Evolutionary conservation across 495 filamentous ascomycete species (phyloP).

Genomic region (Penicillium atrosanguineum): DNA sequence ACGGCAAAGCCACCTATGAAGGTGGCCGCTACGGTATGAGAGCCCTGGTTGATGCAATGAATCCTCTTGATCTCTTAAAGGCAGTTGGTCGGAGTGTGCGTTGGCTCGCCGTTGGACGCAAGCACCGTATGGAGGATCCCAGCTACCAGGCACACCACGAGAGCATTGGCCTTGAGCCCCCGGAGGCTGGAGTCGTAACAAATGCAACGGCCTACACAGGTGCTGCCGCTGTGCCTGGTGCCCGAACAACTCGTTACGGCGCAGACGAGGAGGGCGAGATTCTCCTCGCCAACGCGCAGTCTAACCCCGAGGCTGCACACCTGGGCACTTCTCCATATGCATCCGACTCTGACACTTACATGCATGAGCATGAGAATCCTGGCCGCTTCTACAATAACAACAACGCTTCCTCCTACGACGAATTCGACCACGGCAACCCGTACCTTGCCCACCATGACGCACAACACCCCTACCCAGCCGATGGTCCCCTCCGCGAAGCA

Average conservation of each 20-base stretch:
- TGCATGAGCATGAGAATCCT: conserved; percentile 22
- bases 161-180: conserved; percentile 31
- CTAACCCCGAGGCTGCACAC: conserved; percentile 28
- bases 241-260: conserved; percentile 19
- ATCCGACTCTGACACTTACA: conserved; percentile 23
- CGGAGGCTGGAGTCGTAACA: conserved; percentile 10
- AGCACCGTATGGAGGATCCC: conserved; percentile 49
- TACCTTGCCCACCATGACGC: conserved; percentile 8
- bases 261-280: conserved; percentile 38
- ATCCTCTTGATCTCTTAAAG: conserved; percentile 81
- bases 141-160: conserved; percentile 45
- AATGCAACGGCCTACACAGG: conserved; percentile 34
- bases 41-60: conserved; percentile 71
- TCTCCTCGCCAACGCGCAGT: conserved; percentile 42
- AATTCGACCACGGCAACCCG: conserved; percentile 20
- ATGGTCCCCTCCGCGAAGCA: conserved; percentile 26
- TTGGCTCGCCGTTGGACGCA: conserved; percentile 77
- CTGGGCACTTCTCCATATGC: conserved; percentile 20
- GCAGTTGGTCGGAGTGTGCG: conserved; percentile 71
- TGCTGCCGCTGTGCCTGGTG: conserved; percentile 21
- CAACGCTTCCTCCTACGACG: conserved; percentile 28
- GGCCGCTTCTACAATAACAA: conserved; percentile 18
- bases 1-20: conserved; percentile 50
- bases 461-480: conserved; percentile 14
- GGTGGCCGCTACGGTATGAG: conserved; percentile 62